Evolutionary conservation across 352 stramenopile species (phyloP).

Genomic region (Thalassiosira livingstoniorum): DNA sequence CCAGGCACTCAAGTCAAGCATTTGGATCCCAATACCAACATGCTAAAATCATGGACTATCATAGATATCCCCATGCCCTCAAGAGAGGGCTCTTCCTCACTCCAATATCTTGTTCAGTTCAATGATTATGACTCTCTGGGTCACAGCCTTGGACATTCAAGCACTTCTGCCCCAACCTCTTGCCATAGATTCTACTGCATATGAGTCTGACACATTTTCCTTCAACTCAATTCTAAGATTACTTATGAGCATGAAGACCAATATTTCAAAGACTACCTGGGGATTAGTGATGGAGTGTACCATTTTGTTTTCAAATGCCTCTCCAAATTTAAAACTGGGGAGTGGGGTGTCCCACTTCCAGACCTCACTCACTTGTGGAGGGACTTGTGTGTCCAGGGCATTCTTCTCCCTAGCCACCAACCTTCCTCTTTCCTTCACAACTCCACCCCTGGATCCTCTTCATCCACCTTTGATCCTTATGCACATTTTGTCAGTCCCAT

Average conservation of each 20-base stretch:
- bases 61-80: not conserved
- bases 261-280: conserved; percentile 16
- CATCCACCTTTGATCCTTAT: not conserved
- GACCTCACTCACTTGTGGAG: conserved; percentile 15
- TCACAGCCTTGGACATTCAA: not conserved
- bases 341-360: conserved; percentile 20
- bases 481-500: conserved; percentile 8
- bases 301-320: conserved; percentile 5
- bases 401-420: conserved; percentile 30
- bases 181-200: not conserved
- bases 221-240: conserved; percentile 12
- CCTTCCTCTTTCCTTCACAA: not conserved
- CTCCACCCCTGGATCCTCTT: not conserved
- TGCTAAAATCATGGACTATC: conserved; percentile 3
- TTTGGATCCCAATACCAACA: not conserved
- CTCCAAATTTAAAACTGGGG: not conserved
- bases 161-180: not conserved
- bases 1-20: conserved; percentile 9
- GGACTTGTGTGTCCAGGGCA: not conserved
- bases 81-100: not conserved
- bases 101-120: not conserved
- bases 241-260: conserved; percentile 18
- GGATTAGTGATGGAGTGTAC: not conserved
- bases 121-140: not conserved
- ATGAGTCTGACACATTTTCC: not conserved